These are phyloP conservation scores for Wickerhamiella sergipiensis DNA, from an alignment of 805 yeast genomes.

Conservation along the genomic window DNA sequence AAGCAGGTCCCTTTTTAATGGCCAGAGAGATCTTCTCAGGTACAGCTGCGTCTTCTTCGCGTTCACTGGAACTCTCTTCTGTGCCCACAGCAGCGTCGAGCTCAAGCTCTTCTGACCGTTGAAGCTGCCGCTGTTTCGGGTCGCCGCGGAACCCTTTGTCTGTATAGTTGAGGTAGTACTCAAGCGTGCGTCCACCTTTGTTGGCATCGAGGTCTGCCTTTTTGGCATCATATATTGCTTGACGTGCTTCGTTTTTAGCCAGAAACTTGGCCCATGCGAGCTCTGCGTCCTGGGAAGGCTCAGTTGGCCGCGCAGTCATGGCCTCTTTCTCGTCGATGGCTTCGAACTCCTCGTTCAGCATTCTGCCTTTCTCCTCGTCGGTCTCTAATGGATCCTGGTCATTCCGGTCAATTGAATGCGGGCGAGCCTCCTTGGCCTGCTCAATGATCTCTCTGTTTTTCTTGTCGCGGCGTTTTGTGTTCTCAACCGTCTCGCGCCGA, in stretches of 20 bases:
- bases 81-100: constrained; percentile 7
- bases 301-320: neutral
- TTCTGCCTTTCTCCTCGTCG: neutral
- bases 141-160: neutral
- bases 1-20: constrained; percentile 13
- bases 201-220: neutral
- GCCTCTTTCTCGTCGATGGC: neutral
- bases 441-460: neutral
- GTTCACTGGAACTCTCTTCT: neutral
- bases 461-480: neutral
- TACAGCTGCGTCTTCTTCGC: neutral
- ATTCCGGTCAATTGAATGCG: too few relatives aligned
- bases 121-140: neutral
- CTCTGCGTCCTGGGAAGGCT: neutral
- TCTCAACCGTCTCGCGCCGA: constrained; percentile 10
- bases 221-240: neutral
- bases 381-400: too few relatives aligned
- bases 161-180: neutral
- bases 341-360: neutral
- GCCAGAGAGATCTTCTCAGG: constrained; percentile 5
- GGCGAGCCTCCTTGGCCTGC: neutral
- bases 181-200: neutral
- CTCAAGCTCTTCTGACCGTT: neutral
- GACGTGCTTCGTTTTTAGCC: neutral
- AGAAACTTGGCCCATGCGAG: neutral